Base-by-base conservation (phyloP, 441 rosid genomes). In the Melastoma candidum region DNA sequence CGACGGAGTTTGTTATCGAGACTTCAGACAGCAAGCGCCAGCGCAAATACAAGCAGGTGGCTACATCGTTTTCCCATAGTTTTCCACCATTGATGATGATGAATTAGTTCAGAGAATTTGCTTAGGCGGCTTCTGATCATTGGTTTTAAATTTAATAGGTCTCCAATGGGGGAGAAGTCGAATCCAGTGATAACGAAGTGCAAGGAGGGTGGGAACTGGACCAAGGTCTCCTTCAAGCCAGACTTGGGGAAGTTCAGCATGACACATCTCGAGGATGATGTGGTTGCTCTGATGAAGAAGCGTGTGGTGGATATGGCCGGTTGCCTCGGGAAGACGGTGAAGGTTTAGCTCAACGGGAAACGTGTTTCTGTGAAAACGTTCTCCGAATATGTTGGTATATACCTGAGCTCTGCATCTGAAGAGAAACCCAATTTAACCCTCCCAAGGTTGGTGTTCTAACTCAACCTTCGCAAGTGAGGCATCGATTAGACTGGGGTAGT, bases 281-380 rank as follows among this genome's bases (percentile, higher is more conserved):
- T 83, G 63, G 86, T 88, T 57, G 95, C 96, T 11, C 57, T 93
- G 55, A 93, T 93, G 96, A 93, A 68, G 46, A 89, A 89, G 76
- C 63, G 97, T 22, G 99, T 93, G 11, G 69, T 86, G 49, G 97
- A 93, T 61, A 47, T 93, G 69, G 96, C 97, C 68, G 99, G 99
- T 2, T 89, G 97, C 58, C 86, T 93, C 54, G 99, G 99, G 59
- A 83, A 83, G 76, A 64, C 85, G 12, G 96, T 89, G 59, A 86
- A 84, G 66, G 95, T 93, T 53, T 93, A 89, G 65, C 73, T 93
- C 46, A 86, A 89, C 60, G 97, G 97, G 54, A 68, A 56, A 43
- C 73, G 74, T 5, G 67, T 84, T 39, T 95, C 99, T 2, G 78
- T 89, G 8, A 84, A 81, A 61, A 78, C 90, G 2, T 93, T 89